Evolutionary conservation across 352 stramenopile genomes (phyloP).

Genomic region (Pythium dissimile): DNA sequence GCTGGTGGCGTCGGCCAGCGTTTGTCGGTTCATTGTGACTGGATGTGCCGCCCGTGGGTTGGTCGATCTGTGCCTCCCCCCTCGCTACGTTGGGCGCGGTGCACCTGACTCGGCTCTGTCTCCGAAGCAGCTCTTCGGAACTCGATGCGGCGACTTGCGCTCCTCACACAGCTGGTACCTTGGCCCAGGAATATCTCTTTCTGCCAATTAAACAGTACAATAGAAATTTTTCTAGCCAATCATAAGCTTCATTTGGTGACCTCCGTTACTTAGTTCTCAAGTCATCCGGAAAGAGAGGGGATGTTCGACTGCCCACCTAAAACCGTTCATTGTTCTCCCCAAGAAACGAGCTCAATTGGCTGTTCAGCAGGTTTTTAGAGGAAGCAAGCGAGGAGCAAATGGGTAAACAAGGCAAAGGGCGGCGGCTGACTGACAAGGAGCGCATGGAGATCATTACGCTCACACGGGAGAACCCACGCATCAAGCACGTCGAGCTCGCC

Average conservation of each 20-base stretch:
- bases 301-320: conserved; percentile 5
- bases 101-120: conserved; percentile 16
- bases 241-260: no score
- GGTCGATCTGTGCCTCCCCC: neutral
- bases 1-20: conserved; percentile 77
- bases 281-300: no score
- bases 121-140: conserved; percentile 22
- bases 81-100: conserved; percentile 13
- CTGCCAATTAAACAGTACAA: no score
- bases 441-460: conserved; percentile 62
- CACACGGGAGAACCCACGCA: conserved; percentile 36
- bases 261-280: no score
- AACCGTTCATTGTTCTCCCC: conserved; percentile 12
- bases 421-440: conserved; percentile 55
- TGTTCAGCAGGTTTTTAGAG: conserved; percentile 22
- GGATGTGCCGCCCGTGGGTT: neutral
- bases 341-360: conserved; percentile 15
- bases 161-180: conserved; percentile 9
- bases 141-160: conserved; percentile 18
- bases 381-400: conserved; percentile 8
- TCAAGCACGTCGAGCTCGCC: conserved; percentile 51
- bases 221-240: no score
- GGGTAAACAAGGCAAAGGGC: conserved; percentile 39
- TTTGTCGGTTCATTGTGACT: conserved; percentile 70
- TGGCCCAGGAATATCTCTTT: neutral